Conservation (phyloP, 2,329 filamentous ascomycete species). For the Fusarium circinatum region DNA sequence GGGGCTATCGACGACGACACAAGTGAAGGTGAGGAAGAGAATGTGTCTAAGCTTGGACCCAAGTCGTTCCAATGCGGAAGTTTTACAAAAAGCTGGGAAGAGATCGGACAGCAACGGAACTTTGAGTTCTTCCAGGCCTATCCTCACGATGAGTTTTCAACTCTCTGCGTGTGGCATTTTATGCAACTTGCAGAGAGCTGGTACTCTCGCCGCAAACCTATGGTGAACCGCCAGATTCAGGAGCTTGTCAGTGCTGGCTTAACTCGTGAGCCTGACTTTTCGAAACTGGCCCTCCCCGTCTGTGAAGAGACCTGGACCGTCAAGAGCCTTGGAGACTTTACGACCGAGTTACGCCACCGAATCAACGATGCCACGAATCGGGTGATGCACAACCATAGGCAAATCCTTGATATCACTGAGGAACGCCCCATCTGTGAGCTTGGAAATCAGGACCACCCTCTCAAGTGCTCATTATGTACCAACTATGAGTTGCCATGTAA, state of each 20-base stretch:
- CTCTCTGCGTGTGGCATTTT: constrained; percentile 28
- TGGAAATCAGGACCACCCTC: background rate
- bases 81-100: background rate
- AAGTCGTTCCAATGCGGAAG: constrained; percentile 19
- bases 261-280: constrained; percentile 5
- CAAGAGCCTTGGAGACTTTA: constrained; percentile 3
- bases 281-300: constrained; percentile 13
- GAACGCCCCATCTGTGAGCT: constrained; percentile 4
- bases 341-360: background rate
- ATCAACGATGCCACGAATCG: background rate
- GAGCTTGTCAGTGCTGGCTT: background rate
- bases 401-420: background rate
- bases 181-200: constrained; percentile 21
- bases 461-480: constrained; percentile 10
- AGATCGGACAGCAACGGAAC: background rate
- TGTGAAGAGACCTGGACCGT: constrained; percentile 10
- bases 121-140: constrained; percentile 34
- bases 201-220: constrained; percentile 13
- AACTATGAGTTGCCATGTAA: background rate
- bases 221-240: background rate
- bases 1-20: background rate
- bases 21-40: background rate
- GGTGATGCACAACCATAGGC: background rate
- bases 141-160: constrained; percentile 28
- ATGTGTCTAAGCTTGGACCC: background rate